Conservation (phyloP, 257 asterid species). For the Echites panduratus region DNA sequence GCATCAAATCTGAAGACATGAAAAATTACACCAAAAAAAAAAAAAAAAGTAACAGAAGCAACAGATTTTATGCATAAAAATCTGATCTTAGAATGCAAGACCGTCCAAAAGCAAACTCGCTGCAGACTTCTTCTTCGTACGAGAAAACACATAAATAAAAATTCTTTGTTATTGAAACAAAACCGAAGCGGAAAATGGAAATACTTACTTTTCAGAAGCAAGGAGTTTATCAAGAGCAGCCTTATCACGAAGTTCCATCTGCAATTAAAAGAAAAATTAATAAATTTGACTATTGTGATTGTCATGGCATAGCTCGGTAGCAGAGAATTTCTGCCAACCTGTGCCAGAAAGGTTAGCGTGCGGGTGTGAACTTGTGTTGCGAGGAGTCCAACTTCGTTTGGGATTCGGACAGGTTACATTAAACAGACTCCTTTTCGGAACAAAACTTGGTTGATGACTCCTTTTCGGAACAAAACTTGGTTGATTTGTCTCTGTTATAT, state of each 20-base stretch:
- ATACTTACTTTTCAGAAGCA: slow-evolving; percentile 75
- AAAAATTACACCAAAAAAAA: slow-evolving; percentile 13
- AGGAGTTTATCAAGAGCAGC: slow-evolving; percentile 72
- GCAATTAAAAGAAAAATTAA: slow-evolving; percentile 17
- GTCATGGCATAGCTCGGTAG: not conserved
- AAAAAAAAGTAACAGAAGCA: not conserved
- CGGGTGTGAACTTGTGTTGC: too few relatives aligned
- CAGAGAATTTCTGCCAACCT: too few relatives aligned
- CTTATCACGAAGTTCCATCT: slow-evolving; percentile 88
- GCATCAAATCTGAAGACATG: slow-evolving; percentile 67
- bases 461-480: too few relatives aligned
- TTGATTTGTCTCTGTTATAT: too few relatives aligned
- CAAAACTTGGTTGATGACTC: too few relatives aligned
- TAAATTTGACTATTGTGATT: not conserved
- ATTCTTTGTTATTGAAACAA: not conserved
- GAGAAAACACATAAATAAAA: not conserved
- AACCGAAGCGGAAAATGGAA: not conserved
- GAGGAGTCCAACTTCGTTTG: too few relatives aligned
- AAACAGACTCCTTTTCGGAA: too few relatives aligned
- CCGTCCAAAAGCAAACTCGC: not conserved
- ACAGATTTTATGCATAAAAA: too few relatives aligned
- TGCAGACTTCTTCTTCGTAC: not conserved
- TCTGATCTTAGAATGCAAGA: not conserved
- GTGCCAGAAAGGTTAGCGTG: not conserved
- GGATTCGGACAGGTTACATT: too few relatives aligned